phyloP scores from a whole-genome alignment of 2,329 filamentous ascomycete species.

The Sordariomycetes sp. region DNA sequence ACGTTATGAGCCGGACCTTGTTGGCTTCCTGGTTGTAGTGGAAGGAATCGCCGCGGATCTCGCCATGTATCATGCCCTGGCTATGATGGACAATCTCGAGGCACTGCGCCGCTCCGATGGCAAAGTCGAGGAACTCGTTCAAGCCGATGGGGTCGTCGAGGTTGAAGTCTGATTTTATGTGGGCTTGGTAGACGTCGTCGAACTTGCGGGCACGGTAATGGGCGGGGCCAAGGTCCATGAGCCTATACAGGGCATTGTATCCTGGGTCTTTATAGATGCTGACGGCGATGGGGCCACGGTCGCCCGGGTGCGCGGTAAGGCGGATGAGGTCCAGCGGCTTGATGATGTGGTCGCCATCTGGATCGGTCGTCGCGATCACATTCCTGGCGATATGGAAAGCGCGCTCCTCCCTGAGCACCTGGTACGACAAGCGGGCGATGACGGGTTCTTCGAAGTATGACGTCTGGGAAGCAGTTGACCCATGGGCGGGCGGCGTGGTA shows the following conservation, averaged over 20 bases:
- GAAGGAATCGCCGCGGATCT: conserved; percentile 82
- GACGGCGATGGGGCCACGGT: conserved; percentile 59
- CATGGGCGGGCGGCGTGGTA: conserved; percentile 15
- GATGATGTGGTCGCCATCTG: conserved; percentile 61
- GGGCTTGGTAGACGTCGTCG: conserved; percentile 33
- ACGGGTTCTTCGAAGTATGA: conserved; percentile 51
- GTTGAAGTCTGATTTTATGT: conserved; percentile 27
- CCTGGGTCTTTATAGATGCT: conserved; percentile 74
- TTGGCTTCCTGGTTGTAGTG: conserved; percentile 65
- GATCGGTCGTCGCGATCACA: conserved; percentile 58
- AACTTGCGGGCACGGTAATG: conserved; percentile 46
- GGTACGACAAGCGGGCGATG: conserved; percentile 70
- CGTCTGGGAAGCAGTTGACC: conserved; percentile 27
- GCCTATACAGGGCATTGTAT: conserved; percentile 53
- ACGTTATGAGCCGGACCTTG: conserved; percentile 66
- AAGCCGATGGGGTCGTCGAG: conserved; percentile 53
- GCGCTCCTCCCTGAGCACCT: conserved; percentile 72
- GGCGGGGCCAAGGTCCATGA: conserved; percentile 68
- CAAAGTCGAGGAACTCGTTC: conserved; percentile 75
- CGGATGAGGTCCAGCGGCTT: conserved; percentile 69
- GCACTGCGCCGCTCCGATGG: conserved; percentile 75
- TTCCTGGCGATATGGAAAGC: conserved; percentile 73
- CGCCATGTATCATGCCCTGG: conserved; percentile 75
- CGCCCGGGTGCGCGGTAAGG: conserved; percentile 52
- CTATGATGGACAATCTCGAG: conserved; percentile 86